A percentile compares a stretch with the other conserved stretches of the same genome.
These are phyloP conservation scores for Rhizopogon vesiculosus DNA, from an alignment of 768 basidiomycete genomes.

Conservation along the genomic window DNA sequence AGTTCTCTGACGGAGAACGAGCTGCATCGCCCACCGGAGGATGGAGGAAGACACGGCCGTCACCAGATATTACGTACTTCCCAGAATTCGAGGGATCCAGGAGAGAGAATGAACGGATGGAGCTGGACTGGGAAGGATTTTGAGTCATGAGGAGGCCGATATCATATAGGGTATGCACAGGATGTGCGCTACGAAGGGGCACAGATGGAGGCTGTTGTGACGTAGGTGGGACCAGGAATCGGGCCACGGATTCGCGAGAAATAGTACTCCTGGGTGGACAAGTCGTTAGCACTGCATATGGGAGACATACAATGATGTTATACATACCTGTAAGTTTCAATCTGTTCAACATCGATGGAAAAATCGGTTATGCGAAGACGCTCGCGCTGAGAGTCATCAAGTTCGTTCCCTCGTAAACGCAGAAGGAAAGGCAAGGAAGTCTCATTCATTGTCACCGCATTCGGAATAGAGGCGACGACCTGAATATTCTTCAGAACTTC, in stretches of 20 bases:
- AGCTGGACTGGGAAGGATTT: conserved; percentile 9
- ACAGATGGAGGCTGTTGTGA: conserved; percentile 59
- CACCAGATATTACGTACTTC: conserved; percentile 41
- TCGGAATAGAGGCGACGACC: conserved; percentile 60
- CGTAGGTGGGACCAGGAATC: conserved; percentile 53
- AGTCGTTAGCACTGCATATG: conserved; percentile 6
- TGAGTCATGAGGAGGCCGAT: conserved; percentile 33
- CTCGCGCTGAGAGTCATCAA: conserved; percentile 44
- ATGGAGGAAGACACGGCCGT: conserved; percentile 45
- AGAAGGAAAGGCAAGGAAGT: conserved; percentile 49
- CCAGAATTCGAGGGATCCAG: conserved; percentile 44
- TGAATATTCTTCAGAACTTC: conserved; percentile 60
- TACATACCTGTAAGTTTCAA: conserved; percentile 66
- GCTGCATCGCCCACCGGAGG: conserved; percentile 17
- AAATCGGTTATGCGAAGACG: conserved; percentile 55
- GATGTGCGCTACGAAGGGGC: conserved; percentile 53
- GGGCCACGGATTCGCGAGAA: conserved; percentile 35
- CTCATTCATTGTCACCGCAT: conserved; percentile 43
- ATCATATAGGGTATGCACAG: conserved; percentile 41
- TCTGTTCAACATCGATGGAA: conserved; percentile 53
- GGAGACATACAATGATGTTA: conserved; percentile 11
- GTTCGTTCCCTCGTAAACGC: conserved; percentile 52
- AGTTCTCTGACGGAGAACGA: conserved; percentile 10
- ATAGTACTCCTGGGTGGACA: conserved; percentile 32
- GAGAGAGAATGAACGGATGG: conserved; percentile 40